phyloP scores from a whole-genome alignment of 73 alveolate genomes.

The Paramecium bursaria region DNA sequence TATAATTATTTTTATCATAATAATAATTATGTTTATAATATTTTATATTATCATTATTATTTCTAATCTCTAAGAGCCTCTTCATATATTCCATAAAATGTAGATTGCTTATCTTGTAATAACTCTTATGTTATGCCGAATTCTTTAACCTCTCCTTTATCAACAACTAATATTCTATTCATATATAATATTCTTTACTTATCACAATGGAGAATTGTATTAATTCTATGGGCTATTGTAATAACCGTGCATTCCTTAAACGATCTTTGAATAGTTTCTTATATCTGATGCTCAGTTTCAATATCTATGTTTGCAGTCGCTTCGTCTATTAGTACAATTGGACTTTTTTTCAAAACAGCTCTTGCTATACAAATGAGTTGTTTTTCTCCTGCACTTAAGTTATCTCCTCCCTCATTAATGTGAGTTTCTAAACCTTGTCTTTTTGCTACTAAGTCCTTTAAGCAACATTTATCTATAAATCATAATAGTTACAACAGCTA shows the following conservation, averaged over 20 bases:
- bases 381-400: slow-evolving; percentile 94
- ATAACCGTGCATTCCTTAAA: slow-evolving; percentile 78
- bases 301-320: slow-evolving; percentile 87
- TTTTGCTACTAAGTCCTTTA: slow-evolving; percentile 79
- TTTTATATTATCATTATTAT: too few species aligned
- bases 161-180: slow-evolving; percentile 63
- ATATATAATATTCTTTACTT: too few species aligned
- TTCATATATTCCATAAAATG: slow-evolving; percentile 55
- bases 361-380: slow-evolving; percentile 85
- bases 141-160: slow-evolving; percentile 55
- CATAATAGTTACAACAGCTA: too few species aligned
- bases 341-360: slow-evolving; percentile 73
- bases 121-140: slow-evolving; percentile 48
- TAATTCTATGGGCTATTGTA: slow-evolving; percentile 85
- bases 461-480: slow-evolving; percentile 78
- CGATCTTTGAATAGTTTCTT: slow-evolving; percentile 74
- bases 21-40: too few species aligned
- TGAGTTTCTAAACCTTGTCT: slow-evolving; percentile 82
- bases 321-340: slow-evolving; percentile 83
- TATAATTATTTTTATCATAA: too few species aligned
- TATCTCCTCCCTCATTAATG: slow-evolving; percentile 89
- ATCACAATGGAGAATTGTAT: slow-evolving; percentile 79
- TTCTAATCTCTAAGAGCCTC: slow-evolving; percentile 53
- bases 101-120: slow-evolving; percentile 21
- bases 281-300: slow-evolving; percentile 79